These are phyloP conservation scores for Pseudopyricularia javanii DNA, from an alignment of 2,329 filamentous ascomycete genomes.

Conservation along the genomic window DNA sequence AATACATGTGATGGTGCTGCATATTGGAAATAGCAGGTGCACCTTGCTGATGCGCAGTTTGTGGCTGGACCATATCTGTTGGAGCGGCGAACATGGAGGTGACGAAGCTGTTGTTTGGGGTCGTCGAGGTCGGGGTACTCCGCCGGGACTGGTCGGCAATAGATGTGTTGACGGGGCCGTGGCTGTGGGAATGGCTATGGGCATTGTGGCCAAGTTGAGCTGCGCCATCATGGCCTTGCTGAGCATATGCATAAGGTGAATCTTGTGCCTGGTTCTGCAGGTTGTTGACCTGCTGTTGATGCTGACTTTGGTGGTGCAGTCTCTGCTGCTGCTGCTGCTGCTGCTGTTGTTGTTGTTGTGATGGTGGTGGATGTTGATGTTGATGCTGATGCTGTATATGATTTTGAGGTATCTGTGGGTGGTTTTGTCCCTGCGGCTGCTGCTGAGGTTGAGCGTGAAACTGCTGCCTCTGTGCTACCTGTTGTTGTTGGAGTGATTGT, in stretches of 20 bases:
- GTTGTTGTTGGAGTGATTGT: not conserved
- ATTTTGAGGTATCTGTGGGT: not conserved
- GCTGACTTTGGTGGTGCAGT: constrained; percentile 1
- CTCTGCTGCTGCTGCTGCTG: constrained; percentile 5
- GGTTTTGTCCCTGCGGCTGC: not conserved
- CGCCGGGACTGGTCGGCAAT: not conserved
- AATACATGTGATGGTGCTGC: not conserved
- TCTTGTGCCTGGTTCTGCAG: not conserved
- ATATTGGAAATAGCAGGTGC: not conserved
- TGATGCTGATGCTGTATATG: not conserved
- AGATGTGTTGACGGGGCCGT: not conserved
- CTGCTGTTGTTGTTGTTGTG: not conserved
- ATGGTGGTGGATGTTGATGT: not conserved
- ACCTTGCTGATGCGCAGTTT: not conserved
- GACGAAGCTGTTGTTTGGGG: not conserved
- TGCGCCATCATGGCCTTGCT: not conserved
- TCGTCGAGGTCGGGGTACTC: not conserved
- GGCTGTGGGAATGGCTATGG: not conserved
- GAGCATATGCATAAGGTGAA: not conserved
- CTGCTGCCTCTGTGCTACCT: not conserved
- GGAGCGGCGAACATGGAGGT: not conserved
- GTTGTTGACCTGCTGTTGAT: constrained; percentile 2
- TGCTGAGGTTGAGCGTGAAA: not conserved
- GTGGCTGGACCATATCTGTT: not conserved
- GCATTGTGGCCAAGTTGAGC: not conserved